A percentile compares a stretch with the other conserved stretches of the same genome.
Evolutionary conservation across 2,329 filamentous ascomycete genomes (phyloP).

Genomic region (Diaporthe aspalathi): DNA sequence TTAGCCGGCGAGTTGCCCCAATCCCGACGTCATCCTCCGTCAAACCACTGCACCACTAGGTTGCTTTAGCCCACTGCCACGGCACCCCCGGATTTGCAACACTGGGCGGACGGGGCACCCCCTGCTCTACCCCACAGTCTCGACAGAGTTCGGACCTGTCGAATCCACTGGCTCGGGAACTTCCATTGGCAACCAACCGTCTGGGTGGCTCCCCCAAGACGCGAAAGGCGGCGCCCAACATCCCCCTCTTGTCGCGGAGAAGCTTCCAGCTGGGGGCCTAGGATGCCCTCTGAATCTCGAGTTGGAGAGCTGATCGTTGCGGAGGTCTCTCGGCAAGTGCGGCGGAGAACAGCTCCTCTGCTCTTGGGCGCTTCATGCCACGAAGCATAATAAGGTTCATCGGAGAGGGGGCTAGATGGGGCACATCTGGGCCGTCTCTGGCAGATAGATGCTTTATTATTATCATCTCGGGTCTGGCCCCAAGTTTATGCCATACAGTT

Average conservation of each 20-base stretch:
- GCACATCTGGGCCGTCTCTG: background rate
- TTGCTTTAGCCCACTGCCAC: conserved; percentile 3
- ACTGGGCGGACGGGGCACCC: background rate
- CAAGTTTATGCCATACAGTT: conserved; percentile 5
- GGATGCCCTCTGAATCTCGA: conserved; percentile 17
- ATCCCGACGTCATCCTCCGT: conserved; percentile 15
- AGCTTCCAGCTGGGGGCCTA: conserved; percentile 10
- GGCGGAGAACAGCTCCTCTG: background rate
- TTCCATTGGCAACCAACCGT: conserved; percentile 3
- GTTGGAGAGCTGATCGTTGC: conserved; percentile 11
- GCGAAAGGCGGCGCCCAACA: background rate
- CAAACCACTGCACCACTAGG: too few relatives aligned
- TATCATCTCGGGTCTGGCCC: conserved; percentile 16
- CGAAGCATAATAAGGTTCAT: conserved; percentile 8
- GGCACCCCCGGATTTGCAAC: conserved; percentile 12
- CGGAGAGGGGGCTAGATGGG: background rate
- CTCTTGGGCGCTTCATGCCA: background rate
- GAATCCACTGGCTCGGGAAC: conserved; percentile 24
- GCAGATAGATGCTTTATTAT: conserved; percentile 9
- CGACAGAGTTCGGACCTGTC: background rate
- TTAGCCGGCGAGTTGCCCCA: background rate
- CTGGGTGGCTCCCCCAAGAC: background rate
- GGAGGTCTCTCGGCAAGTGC: conserved; percentile 28
- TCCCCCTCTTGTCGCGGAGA: conserved; percentile 4
- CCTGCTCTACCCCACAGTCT: conserved; percentile 30